Conservation (phyloP, 768 basidiomycete species). For the Candolleomyces eurysporus region DNA sequence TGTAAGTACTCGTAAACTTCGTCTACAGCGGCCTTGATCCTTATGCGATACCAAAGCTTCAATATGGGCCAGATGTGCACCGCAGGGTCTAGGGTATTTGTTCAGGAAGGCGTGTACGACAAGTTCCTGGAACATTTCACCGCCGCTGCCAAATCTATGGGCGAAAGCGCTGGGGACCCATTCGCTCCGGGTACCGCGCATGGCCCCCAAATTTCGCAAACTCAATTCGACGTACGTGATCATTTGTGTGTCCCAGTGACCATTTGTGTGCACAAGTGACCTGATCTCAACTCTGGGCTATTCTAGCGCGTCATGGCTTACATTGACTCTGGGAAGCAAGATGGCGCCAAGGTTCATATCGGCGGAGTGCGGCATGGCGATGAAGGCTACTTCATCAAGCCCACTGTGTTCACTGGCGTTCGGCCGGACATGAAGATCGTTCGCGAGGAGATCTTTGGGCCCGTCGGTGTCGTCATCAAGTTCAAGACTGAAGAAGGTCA, state of each 20-base stretch:
- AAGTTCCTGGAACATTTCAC: conserved; percentile 62
- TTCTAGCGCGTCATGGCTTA: conserved; percentile 70
- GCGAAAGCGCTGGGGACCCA: conserved; percentile 57
- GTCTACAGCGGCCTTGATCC: background rate
- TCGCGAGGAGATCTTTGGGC: conserved; percentile 76
- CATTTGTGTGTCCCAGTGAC: too few relatives aligned
- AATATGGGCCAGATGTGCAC: conserved; percentile 68
- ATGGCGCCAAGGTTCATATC: conserved; percentile 63
- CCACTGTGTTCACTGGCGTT: conserved; percentile 72
- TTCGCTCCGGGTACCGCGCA: conserved; percentile 55
- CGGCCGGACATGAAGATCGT: conserved; percentile 74
- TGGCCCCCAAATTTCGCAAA: conserved; percentile 71
- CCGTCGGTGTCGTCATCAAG: conserved; percentile 72
- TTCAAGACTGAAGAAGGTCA: conserved; percentile 60
- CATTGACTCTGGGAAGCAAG: conserved; percentile 70
- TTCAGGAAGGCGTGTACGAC: conserved; percentile 80
- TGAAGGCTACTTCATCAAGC: conserved; percentile 63
- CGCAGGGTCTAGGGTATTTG: conserved; percentile 80
- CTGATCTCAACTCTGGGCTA: background rate
- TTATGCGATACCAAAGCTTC: conserved; percentile 11
- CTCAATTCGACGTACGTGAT: conserved; percentile 59
- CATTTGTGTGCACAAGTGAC: background rate
- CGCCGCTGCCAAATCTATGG: conserved; percentile 45
- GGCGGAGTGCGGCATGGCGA: conserved; percentile 60
- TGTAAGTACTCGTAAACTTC: too few relatives aligned